These are phyloP conservation scores for Salvia sclarea DNA, from an alignment of 305 asterid species.

Conservation along the genomic window DNA sequence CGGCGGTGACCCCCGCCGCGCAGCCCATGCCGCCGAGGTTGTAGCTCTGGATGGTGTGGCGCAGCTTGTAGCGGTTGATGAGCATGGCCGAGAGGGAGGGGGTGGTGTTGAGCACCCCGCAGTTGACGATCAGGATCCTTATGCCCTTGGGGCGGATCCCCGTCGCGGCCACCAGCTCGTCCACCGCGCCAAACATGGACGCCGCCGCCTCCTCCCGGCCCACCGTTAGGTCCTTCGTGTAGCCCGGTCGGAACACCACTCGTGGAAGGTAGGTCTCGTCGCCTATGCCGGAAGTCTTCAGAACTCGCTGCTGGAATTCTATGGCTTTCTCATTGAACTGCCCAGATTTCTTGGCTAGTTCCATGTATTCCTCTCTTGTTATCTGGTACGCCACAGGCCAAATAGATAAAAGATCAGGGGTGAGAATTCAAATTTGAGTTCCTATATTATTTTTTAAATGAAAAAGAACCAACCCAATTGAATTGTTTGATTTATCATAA, in stretches of 20 bases:
- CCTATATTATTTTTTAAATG: too few relatives aligned
- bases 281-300: slow-evolving; percentile 64
- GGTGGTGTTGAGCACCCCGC: slow-evolving; percentile 62
- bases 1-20: slow-evolving; percentile 56
- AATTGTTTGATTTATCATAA: too few relatives aligned
- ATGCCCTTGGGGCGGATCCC: slow-evolving; percentile 46
- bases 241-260: slow-evolving; percentile 42
- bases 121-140: slow-evolving; percentile 57
- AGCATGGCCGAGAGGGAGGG: slow-evolving; percentile 78
- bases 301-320: slow-evolving; percentile 51
- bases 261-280: slow-evolving; percentile 65
- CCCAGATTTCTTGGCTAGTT: slow-evolving; percentile 58
- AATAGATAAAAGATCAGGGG: too few relatives aligned
- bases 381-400: slow-evolving; percentile 48
- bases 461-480: too few relatives aligned
- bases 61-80: slow-evolving; percentile 59
- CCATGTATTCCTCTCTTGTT: slow-evolving; percentile 59
- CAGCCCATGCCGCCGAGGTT: slow-evolving; percentile 81
- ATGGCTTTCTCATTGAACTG: slow-evolving; percentile 50
- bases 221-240: slow-evolving; percentile 33
- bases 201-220: slow-evolving; percentile 57
- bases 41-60: slow-evolving; percentile 54
- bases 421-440: too few relatives aligned
- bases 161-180: slow-evolving; percentile 50
- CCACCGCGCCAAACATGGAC: slow-evolving; percentile 57